Conservation (phyloP, 1,139 yeast species). For the Kodamaea sp. region DNA sequence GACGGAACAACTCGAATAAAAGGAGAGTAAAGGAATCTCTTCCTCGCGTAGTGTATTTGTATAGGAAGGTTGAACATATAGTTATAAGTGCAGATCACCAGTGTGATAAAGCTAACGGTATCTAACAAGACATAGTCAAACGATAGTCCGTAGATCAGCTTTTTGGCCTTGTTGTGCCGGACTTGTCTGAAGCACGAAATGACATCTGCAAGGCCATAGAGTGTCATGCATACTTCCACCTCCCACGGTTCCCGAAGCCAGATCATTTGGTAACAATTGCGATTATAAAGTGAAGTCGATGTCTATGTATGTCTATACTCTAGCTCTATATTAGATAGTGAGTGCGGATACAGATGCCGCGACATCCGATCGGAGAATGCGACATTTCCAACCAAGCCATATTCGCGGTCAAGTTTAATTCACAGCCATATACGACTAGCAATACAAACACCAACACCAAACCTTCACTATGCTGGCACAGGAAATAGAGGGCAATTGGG, state of each 20-base stretch:
- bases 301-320: too few relatives aligned
- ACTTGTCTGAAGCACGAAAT: conserved; percentile 16
- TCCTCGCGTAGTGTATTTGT: conserved; percentile 15
- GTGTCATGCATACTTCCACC: conserved; percentile 4
- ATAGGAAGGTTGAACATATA: conserved; percentile 16
- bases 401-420: background rate
- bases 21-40: conserved; percentile 20
- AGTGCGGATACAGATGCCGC: too few relatives aligned
- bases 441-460: background rate
- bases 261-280: too few relatives aligned
- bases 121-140: conserved; percentile 25
- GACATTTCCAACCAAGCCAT: conserved; percentile 1
- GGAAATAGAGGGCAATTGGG: conserved; percentile 56
- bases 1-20: background rate
- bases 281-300: too few relatives aligned
- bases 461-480: conserved; percentile 3
- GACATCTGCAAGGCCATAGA: conserved; percentile 3
- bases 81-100: conserved; percentile 14
- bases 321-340: too few relatives aligned
- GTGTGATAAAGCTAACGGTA: conserved; percentile 14
- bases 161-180: conserved; percentile 19
- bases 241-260: too few relatives aligned
- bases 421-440: background rate
- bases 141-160: conserved; percentile 31
- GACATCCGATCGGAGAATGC: too few relatives aligned